phyloP scores from a whole-genome alignment of 306 rosid genomes.

The Notholithocarpus densiflorus region DNA sequence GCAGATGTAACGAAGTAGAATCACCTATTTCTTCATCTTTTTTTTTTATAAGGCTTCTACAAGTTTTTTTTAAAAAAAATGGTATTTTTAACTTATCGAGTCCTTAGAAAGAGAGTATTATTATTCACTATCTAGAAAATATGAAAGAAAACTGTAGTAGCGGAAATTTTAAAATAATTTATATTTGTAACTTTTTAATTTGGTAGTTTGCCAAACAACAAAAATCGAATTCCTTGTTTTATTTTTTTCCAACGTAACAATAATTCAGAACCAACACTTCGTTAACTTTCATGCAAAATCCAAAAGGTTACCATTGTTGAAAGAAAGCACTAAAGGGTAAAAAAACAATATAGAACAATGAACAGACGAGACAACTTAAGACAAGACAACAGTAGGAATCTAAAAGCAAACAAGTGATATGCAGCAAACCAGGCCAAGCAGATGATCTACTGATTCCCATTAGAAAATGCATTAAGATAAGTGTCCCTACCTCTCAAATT shows the following conservation, averaged over 20 bases:
- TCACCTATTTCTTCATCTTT: too few relatives aligned
- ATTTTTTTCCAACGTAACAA: background rate
- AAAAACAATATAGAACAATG: background rate
- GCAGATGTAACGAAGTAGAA: too few relatives aligned
- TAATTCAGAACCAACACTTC: background rate
- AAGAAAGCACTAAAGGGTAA: background rate
- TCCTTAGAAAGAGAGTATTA: too few relatives aligned
- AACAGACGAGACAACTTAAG: background rate
- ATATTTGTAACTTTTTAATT: too few relatives aligned
- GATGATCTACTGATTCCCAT: slow-evolving; percentile 47
- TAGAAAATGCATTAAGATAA: slow-evolving; percentile 35
- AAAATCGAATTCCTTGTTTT: too few relatives aligned
- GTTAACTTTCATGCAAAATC: background rate
- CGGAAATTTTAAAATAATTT: too few relatives aligned
- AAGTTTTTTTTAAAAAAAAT: too few relatives aligned
- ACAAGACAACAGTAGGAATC: background rate
- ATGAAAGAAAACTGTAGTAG: too few relatives aligned
- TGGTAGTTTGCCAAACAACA: too few relatives aligned
- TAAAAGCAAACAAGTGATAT: background rate
- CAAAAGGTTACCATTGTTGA: background rate
- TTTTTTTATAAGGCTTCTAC: too few relatives aligned
- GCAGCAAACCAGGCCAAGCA: slow-evolving; percentile 27
- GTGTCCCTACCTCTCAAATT: slow-evolving; percentile 49
- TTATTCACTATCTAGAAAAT: too few relatives aligned
- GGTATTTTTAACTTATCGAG: too few relatives aligned